These are phyloP conservation scores for Jatropha podagrica DNA, from an alignment of 441 rosid genomes.

Conservation along the genomic window DNA sequence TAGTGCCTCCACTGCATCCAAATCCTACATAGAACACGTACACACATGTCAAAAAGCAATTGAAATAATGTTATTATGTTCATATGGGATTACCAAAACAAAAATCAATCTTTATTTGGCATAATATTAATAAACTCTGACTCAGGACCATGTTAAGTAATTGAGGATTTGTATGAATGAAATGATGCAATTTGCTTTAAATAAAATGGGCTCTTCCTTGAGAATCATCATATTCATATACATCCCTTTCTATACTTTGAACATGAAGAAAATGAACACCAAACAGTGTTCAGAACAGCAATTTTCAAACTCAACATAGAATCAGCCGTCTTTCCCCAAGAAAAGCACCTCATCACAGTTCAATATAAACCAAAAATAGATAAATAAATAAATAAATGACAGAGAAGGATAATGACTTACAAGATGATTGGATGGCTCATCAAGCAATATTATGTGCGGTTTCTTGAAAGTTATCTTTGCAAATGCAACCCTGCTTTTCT, in stretches of 20 bases:
- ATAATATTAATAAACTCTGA: background rate
- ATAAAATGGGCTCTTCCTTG: background rate
- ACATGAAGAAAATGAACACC: background rate
- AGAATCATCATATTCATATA: background rate
- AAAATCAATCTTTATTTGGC: background rate
- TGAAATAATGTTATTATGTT: background rate
- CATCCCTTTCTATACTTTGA: too few species aligned
- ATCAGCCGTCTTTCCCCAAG: too few species aligned
- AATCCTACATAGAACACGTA: constrained; percentile 53
- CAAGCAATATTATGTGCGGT: constrained; percentile 94
- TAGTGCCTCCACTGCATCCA: constrained; percentile 98
- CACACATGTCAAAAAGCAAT: constrained; percentile 7
- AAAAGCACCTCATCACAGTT: background rate
- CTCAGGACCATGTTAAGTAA: background rate
- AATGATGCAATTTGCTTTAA: background rate
- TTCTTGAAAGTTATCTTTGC: constrained; percentile 98
- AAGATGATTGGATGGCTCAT: constrained; percentile 98
- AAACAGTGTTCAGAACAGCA: too few species aligned
- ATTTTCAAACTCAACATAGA: too few species aligned
- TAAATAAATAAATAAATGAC: background rate
- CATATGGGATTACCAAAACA: background rate
- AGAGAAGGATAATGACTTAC: constrained; percentile 46
- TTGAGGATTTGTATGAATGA: background rate
- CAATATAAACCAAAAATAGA: background rate
- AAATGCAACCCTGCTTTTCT: constrained; percentile 98